Evolutionary conservation across 345 rosid genomes (phyloP).

Genomic region (Brassica cretica): DNA sequence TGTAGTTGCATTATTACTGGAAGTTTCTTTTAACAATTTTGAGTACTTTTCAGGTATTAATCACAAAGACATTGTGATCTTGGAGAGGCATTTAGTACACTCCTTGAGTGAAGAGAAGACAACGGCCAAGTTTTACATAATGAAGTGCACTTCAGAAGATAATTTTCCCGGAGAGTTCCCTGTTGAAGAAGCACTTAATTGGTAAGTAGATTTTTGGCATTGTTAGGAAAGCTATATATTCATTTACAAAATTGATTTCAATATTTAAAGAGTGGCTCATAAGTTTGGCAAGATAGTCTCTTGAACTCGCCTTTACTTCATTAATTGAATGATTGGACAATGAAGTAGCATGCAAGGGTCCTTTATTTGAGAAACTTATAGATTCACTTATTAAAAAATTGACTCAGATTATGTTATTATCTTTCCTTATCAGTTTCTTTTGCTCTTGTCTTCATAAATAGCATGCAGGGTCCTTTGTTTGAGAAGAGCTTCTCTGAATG

Average conservation of each 20-base stretch:
- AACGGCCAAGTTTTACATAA: constrained; percentile 48
- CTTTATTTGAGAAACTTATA: no score
- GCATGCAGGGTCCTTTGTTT: constrained; percentile 63
- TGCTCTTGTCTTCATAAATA: constrained; percentile 27
- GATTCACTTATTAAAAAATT: no score
- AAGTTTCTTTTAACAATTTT: constrained; percentile 3
- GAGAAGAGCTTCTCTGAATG: constrained; percentile 39
- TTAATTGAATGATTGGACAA: not conserved
- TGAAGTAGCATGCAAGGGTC: no score
- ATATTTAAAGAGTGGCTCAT: not conserved
- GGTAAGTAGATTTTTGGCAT: constrained; percentile 42
- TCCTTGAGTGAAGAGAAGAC: constrained; percentile 59
- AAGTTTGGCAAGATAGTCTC: not conserved
- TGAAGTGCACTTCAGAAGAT: constrained; percentile 45
- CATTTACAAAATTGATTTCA: not conserved
- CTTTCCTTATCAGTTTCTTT: not conserved
- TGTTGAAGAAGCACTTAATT: constrained; percentile 44
- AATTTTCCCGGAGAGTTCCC: constrained; percentile 37
- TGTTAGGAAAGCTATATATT: not conserved
- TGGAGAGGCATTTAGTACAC: constrained; percentile 52
- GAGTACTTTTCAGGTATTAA: constrained; percentile 45
- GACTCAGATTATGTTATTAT: no score
- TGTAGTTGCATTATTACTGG: constrained; percentile 4
- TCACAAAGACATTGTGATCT: constrained; percentile 44
- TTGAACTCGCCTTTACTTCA: not conserved